phyloP scores from a whole-genome alignment of 768 basidiomycete species.

The Lactarius deliciosus region DNA sequence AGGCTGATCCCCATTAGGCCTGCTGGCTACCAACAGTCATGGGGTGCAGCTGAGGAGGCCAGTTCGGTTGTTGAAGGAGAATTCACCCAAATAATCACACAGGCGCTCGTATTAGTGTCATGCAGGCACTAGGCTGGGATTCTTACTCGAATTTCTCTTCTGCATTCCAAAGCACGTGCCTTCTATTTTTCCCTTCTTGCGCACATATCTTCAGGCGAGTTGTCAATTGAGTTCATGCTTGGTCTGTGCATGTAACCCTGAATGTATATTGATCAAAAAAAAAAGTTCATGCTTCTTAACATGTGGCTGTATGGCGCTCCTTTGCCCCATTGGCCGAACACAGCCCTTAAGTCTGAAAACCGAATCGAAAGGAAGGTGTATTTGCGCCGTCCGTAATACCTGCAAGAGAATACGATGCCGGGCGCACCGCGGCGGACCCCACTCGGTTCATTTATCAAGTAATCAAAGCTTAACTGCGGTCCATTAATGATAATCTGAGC shows the following conservation, averaged over 20 bases:
- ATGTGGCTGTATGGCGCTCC: neutral
- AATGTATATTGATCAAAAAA: no score
- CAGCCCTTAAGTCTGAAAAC: neutral
- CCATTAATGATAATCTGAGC: neutral
- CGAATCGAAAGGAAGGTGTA: neutral
- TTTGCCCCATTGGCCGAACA: neutral
- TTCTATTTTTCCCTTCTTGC: no score
- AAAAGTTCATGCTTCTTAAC: neutral
- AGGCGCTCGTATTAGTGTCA: neutral
- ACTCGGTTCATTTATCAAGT: neutral
- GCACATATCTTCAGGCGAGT: neutral
- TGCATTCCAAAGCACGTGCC: neutral
- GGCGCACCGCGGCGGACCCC: neutral
- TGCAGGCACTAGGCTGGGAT: neutral
- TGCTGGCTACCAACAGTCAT: constrained; percentile 35
- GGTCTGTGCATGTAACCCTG: no score
- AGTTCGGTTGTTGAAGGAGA: constrained; percentile 27
- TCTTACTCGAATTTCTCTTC: neutral
- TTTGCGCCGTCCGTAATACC: neutral
- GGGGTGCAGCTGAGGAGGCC: constrained; percentile 35
- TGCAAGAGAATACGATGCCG: no score
- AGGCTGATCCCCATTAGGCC: constrained; percentile 24
- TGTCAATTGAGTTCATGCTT: neutral
- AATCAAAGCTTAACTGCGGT: neutral
- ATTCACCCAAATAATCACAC: constrained; percentile 12